phyloP scores from a whole-genome alignment of 1,284 basidiomycete genomes.

The Moesziomyces sp. region DNA sequence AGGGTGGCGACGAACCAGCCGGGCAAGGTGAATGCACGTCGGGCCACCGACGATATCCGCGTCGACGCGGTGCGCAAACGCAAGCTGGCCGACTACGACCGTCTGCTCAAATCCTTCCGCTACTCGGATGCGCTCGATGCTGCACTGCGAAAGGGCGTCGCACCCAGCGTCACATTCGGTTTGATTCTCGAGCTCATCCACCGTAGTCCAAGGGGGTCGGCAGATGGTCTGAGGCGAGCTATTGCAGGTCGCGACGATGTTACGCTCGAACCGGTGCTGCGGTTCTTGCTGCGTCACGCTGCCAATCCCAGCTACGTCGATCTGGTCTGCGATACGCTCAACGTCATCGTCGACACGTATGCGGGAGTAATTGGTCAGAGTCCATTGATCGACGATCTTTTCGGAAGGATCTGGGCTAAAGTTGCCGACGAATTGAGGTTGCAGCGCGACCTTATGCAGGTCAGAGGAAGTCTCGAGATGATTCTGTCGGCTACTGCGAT shows the following conservation, averaged over 20 bases:
- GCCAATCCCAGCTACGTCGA: conserved; percentile 90
- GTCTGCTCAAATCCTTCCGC: conserved; percentile 88
- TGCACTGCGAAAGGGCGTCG: conserved; percentile 56
- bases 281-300: conserved; percentile 84
- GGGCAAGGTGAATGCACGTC: conserved; percentile 16
- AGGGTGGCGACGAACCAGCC: conserved; percentile 33
- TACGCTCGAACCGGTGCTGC: conserved; percentile 87
- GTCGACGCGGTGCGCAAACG: conserved; percentile 76
- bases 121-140: conserved; percentile 87
- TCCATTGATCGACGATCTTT: conserved; percentile 85
- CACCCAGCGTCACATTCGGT: conserved; percentile 78
- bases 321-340: conserved; percentile 83
- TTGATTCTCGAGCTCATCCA: conserved; percentile 93
- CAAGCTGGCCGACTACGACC: conserved; percentile 87
- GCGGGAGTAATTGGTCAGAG: conserved; percentile 89
- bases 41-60: conserved; percentile 69
- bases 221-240: conserved; percentile 87
- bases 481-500: conserved; percentile 71
- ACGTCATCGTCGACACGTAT: conserved; percentile 91
- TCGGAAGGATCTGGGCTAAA: conserved; percentile 84
- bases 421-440: conserved; percentile 87
- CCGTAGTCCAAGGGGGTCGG: conserved; percentile 65
- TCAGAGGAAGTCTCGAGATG: conserved; percentile 92
- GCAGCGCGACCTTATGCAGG: conserved; percentile 84
- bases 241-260: conserved; percentile 92